Evolutionary conservation across 176 grass and related monocot species (phyloP).

Genomic region (Themeda triandra): DNA sequence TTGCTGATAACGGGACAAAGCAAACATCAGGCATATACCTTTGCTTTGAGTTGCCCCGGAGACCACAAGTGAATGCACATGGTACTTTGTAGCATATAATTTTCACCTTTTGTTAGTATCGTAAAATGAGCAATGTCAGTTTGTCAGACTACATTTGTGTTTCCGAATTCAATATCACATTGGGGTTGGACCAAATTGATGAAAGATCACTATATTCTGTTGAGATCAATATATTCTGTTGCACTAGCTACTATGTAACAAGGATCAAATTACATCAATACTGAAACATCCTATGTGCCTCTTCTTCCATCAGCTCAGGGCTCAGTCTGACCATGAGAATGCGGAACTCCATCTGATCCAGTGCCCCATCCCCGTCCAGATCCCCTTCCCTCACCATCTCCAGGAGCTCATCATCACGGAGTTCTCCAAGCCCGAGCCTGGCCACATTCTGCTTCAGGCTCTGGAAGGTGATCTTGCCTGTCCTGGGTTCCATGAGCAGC

Average conservation of each 20-base stretch:
- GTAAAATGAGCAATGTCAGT: too few relatives aligned
- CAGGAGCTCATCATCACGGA: conserved; percentile 49
- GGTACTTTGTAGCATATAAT: background rate
- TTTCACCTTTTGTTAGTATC: too few relatives aligned
- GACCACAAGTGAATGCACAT: background rate
- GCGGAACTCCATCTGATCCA: conserved; percentile 91
- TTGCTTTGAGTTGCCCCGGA: background rate
- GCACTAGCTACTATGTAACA: background rate
- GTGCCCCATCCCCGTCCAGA: conserved; percentile 57
- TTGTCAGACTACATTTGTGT: background rate
- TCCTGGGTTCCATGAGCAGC: conserved; percentile 70
- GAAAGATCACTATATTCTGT: too few relatives aligned
- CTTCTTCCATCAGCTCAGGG: conserved; percentile 67
- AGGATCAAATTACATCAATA: conserved; percentile 15
- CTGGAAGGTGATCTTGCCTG: conserved; percentile 68
- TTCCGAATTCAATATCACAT: background rate
- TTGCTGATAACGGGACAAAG: too few relatives aligned
- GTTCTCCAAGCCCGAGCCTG: conserved; percentile 50
- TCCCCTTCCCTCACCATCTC: conserved; percentile 84
- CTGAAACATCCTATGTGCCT: conserved; percentile 15
- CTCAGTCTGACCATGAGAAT: conserved; percentile 86
- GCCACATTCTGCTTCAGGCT: conserved; percentile 65
- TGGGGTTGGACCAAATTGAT: background rate
- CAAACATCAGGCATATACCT: background rate
- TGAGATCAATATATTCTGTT: background rate